Conservation (phyloP, 441 rosid species). For the Francoa sonchifolia region DNA sequence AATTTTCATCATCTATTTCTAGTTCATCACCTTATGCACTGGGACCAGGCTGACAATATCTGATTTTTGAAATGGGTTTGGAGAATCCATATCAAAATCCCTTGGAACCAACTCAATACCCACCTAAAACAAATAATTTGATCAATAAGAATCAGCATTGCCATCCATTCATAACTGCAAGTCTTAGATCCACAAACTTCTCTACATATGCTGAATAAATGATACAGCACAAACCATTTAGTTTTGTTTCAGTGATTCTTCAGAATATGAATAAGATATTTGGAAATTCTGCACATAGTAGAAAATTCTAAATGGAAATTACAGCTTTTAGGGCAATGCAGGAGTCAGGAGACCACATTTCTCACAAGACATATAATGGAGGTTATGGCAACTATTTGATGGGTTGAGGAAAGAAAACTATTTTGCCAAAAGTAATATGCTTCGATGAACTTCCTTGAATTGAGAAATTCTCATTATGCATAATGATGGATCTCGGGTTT, state of each 20-base stretch:
- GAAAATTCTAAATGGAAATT: background rate
- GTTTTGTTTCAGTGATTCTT: background rate
- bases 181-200: background rate
- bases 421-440: background rate
- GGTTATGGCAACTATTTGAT: background rate
- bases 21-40: constrained; percentile 49
- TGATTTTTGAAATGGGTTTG: constrained; percentile 49
- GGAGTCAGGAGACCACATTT: background rate
- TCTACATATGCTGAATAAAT: no score
- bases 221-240: background rate
- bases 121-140: no score
- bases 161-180: background rate
- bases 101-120: constrained; percentile 75
- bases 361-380: background rate
- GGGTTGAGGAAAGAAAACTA: background rate
- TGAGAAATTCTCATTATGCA: background rate
- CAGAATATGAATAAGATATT: background rate
- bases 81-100: constrained; percentile 61
- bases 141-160: no score
- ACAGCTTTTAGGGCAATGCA: background rate
- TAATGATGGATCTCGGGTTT: no score
- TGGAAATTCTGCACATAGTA: background rate
- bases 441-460: background rate
- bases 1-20: background rate
- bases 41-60: constrained; percentile 79